Evolutionary conservation across 2,329 filamentous ascomycete species (phyloP), one percentile per base, ranked within the genome.

Genomic region (Domatiomyces catenatus): DNA sequence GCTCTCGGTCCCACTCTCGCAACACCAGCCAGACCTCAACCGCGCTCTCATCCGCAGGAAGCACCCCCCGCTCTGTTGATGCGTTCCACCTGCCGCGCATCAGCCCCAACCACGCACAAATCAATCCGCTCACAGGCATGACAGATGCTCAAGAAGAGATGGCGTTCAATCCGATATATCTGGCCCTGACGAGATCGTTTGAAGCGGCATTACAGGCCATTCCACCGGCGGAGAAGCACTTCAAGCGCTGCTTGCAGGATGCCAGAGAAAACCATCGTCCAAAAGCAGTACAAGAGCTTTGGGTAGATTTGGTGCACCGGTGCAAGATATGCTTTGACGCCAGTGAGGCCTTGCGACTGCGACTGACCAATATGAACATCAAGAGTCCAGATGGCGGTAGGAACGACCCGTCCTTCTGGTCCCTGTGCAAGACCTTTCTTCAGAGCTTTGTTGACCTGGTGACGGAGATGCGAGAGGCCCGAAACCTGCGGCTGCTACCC

Each of bases 51-150:
- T 64, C 75, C 64, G 50, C 79, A 69, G 56, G 68, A 3, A 75
- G 75, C n/a, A 93, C 86, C 0, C 86, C 87, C 45, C 80, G 85
- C 20, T 93, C 86, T 6, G 84, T 83, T 44, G 87, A 94, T 60
- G 86, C 85, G 0, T 93, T 92, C 63, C 75, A 72, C 1, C 80
- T 81, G 0, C 70, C 73, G 56, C 66, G 59, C 61, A 59, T 62
- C 70, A 50, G 69, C 66, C 17, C 66, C 69, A 24, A 71, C 66
- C 20, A 65, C 72, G 49, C 69, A 71, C 71, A 75, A 43, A 74
- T 75, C 44, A 73, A 72, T 46, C 69, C 71, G 6, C 64, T 78
- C 44, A 74, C 70, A 8, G 84, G 87, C 48, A 77, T 81, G 47
- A 75, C 77, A 46, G 75, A 78, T 51, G 76, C 76, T 2, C 84